Evolutionary conservation across 805 yeast genomes (phyloP).

Genomic region (Metschnikowia aberdeeniae): DNA sequence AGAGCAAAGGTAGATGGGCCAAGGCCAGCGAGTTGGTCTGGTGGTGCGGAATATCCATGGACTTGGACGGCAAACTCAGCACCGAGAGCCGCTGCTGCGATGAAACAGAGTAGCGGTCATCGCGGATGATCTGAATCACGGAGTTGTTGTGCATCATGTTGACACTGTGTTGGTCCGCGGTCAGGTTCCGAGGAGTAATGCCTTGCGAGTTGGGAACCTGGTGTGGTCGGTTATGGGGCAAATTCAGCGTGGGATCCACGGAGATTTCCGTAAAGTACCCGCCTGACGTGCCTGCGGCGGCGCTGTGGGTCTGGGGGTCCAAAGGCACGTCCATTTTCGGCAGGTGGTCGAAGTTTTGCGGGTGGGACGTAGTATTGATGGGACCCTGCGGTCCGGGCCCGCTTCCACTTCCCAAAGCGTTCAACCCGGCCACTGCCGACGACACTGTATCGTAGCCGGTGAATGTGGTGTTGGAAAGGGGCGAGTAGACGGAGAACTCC

Average conservation of each 20-base stretch:
- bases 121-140: slow-evolving; percentile 38
- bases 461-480: slow-evolving; percentile 33
- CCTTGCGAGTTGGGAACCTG: slow-evolving; percentile 21
- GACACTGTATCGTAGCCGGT: slow-evolving; percentile 40
- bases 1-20: slow-evolving; percentile 41
- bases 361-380: slow-evolving; percentile 17
- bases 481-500: slow-evolving; percentile 26
- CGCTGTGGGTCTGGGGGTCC: slow-evolving; percentile 30
- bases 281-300: slow-evolving; percentile 30
- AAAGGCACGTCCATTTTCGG: slow-evolving; percentile 26
- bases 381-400: slow-evolving; percentile 8
- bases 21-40: slow-evolving; percentile 35
- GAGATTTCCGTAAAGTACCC: slow-evolving; percentile 43
- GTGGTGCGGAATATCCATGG: slow-evolving; percentile 46
- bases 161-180: slow-evolving; percentile 12
- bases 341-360: slow-evolving; percentile 22
- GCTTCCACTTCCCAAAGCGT: slow-evolving; percentile 31
- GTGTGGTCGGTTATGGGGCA: slow-evolving; percentile 39
- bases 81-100: slow-evolving; percentile 35
- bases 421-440: slow-evolving; percentile 43
- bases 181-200: slow-evolving; percentile 16
- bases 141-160: slow-evolving; percentile 32
- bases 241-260: slow-evolving; percentile 43
- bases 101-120: slow-evolving; percentile 35
- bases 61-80: slow-evolving; percentile 40